Conservation (phyloP, 495 filamentous ascomycete species). For the Penicillium malachiteum region DNA sequence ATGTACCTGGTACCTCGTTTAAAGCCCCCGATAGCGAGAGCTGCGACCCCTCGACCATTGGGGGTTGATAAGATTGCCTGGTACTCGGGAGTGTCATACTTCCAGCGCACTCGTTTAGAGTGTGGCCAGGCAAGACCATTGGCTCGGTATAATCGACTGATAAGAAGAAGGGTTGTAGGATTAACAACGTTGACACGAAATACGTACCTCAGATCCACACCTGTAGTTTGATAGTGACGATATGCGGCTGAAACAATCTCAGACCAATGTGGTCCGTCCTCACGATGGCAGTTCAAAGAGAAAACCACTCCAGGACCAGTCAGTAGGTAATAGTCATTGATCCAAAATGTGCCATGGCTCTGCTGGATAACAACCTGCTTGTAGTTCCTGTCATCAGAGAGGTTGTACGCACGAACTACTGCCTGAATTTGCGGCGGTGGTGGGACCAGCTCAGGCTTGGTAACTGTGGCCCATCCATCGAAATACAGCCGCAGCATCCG, state of each 20-base stretch:
- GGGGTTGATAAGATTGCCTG: slow-evolving; percentile 7
- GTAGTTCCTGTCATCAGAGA: neutral
- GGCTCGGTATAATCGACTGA: neutral
- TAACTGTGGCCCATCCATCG: neutral
- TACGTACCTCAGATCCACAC: slow-evolving; percentile 2
- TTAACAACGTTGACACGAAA: slow-evolving; percentile 6
- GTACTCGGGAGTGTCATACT: slow-evolving; percentile 4
- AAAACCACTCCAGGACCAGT: slow-evolving; percentile 7
- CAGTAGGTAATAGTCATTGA: slow-evolving; percentile 7
- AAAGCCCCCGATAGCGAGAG: slow-evolving; percentile 8
- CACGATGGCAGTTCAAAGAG: slow-evolving; percentile 1
- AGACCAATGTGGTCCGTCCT: slow-evolving; percentile 11
- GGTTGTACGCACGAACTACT: neutral
- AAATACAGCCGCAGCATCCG: neutral
- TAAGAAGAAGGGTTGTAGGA: neutral
- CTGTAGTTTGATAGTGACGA: neutral
- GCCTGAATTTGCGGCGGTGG: neutral
- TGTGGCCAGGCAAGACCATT: slow-evolving; percentile 2
- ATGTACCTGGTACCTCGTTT: slow-evolving; percentile 3
- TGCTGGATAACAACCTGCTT: neutral
- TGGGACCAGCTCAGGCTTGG: neutral
- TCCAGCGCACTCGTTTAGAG: neutral
- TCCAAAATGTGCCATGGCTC: neutral
- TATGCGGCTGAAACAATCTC: slow-evolving; percentile 11
- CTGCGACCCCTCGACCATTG: slow-evolving; percentile 1